A percentile compares a stretch with the other conserved stretches of the same genome.
These are phyloP conservation scores for Leishmania amazonensis DNA, from an alignment of 208 protist genomes.

Conservation along the genomic window DNA sequence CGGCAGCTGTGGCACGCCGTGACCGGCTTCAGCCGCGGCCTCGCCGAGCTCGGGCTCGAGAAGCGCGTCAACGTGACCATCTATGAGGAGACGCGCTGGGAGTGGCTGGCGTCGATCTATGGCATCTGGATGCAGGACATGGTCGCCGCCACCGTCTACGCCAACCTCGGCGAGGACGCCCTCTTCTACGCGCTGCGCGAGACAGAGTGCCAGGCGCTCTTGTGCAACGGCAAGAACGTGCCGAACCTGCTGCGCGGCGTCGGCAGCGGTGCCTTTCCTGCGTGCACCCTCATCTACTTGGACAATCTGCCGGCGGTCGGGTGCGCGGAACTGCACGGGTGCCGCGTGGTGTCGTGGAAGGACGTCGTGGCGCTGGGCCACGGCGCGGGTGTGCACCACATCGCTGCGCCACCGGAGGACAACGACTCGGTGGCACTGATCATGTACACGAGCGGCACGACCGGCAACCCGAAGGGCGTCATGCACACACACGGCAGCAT, in stretches of 20 bases:
- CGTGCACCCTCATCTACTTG: slow-evolving; percentile 59
- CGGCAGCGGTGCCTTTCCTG: slow-evolving; percentile 30
- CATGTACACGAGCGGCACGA: slow-evolving; percentile 88
- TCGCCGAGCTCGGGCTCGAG: slow-evolving; percentile 52
- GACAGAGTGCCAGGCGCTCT: slow-evolving; percentile 53
- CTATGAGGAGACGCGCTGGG: slow-evolving; percentile 86
- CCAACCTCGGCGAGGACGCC: slow-evolving; percentile 80
- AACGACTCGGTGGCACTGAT: slow-evolving; percentile 46
- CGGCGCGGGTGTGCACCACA: slow-evolving; percentile 8
- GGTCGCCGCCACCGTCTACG: slow-evolving; percentile 77
- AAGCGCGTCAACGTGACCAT: slow-evolving; percentile 48
- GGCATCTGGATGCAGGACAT: slow-evolving; percentile 70
- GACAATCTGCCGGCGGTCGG: slow-evolving; percentile 41
- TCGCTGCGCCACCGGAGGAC: slow-evolving; percentile 17
- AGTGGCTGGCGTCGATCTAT: slow-evolving; percentile 78
- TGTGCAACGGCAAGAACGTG: slow-evolving; percentile 73
- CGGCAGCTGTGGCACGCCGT: slow-evolving; percentile 46
- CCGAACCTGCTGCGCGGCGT: slow-evolving; percentile 44
- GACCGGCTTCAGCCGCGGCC: slow-evolving; percentile 48
- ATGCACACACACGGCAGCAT: slow-evolving; percentile 84
- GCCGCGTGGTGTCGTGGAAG: slow-evolving; percentile 45
- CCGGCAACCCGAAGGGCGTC: slow-evolving; percentile 90
- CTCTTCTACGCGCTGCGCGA: slow-evolving; percentile 68
- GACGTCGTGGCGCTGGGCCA: slow-evolving; percentile 53
- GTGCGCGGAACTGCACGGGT: slow-evolving; percentile 16